Conservation (phyloP, 2,329 filamentous ascomycete genomes). For the Parastagonospora nodorum region DNA sequence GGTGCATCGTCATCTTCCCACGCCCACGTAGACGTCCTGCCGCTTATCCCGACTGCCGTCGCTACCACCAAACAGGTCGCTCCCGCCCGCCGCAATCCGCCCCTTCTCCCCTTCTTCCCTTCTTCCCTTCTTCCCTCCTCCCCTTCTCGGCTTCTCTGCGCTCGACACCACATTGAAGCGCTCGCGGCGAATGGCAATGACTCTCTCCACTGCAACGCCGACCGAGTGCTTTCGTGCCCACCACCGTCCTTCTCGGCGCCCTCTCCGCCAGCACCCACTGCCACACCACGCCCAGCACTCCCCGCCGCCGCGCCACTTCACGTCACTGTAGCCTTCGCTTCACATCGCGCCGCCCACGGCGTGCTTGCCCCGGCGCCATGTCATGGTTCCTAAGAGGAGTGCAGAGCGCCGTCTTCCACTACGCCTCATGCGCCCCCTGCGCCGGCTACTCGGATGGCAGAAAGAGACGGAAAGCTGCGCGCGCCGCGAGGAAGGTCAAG, state of each 20-base stretch:
- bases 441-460: slow-evolving; percentile 71
- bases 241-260: slow-evolving; percentile 7
- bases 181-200: slow-evolving; percentile 27
- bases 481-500: slow-evolving; percentile 69
- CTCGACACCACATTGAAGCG: no score
- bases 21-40: slow-evolving; percentile 2
- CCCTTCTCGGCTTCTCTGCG: slow-evolving; percentile 6
- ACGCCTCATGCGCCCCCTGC: slow-evolving; percentile 79
- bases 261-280: slow-evolving; percentile 1
- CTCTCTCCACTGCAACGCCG: slow-evolving; percentile 24
- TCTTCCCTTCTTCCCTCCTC: slow-evolving; percentile 1
- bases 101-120: background rate
- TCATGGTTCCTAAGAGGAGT: slow-evolving; percentile 56
- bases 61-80: slow-evolving; percentile 14
- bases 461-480: slow-evolving; percentile 72
- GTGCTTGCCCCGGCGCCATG: slow-evolving; percentile 27
- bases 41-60: slow-evolving; percentile 12
- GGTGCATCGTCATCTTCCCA: slow-evolving; percentile 9
- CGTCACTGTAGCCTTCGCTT: background rate
- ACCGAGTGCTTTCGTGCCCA: slow-evolving; percentile 25
- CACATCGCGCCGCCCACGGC: background rate
- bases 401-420: slow-evolving; percentile 79
- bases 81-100: slow-evolving; percentile 8
- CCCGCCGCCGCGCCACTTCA: background rate
- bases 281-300: slow-evolving; percentile 1